Evolutionary conservation across 2,329 filamentous ascomycete species (phyloP).

Genomic region (Pseudogymnoascus sp.): DNA sequence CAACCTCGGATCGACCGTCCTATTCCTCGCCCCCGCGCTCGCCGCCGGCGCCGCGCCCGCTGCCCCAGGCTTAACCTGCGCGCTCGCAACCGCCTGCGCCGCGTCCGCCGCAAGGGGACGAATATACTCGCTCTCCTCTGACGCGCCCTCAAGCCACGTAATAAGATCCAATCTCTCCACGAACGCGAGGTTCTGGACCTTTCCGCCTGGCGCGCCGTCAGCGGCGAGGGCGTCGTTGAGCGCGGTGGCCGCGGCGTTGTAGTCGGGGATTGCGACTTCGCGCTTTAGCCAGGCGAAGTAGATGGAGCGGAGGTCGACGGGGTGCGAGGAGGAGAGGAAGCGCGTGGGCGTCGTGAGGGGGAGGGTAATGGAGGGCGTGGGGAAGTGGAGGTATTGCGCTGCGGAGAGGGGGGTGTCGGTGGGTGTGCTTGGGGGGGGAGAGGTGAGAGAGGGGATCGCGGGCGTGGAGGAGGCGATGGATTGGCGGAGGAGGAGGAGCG

Average conservation of each 20-base stretch:
- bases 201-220: constrained; percentile 48
- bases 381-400: constrained; percentile 74
- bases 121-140: constrained; percentile 88
- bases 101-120: constrained; percentile 65
- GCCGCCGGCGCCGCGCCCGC: constrained; percentile 31
- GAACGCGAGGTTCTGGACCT: constrained; percentile 82
- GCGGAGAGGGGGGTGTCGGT: constrained; percentile 55
- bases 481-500: constrained; percentile 74
- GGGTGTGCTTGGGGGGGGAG: constrained; percentile 53
- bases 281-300: constrained; percentile 96
- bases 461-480: constrained; percentile 64
- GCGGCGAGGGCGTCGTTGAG: constrained; percentile 66
- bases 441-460: constrained; percentile 65
- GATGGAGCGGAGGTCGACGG: constrained; percentile 84
- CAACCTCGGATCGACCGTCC: constrained; percentile 69
- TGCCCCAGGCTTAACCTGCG: constrained; percentile 40
- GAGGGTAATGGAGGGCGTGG: constrained; percentile 50
- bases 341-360: constrained; percentile 69
- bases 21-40: constrained; percentile 46
- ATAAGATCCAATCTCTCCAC: constrained; percentile 86
- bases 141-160: constrained; percentile 85
- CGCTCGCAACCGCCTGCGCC: constrained; percentile 33
- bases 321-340: constrained; percentile 67
- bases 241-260: constrained; percentile 73
- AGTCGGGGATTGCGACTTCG: constrained; percentile 81